Base-by-base conservation (phyloP, 192 early-diverging fungal genomes). In the Mortierella hygrophila region DNA sequence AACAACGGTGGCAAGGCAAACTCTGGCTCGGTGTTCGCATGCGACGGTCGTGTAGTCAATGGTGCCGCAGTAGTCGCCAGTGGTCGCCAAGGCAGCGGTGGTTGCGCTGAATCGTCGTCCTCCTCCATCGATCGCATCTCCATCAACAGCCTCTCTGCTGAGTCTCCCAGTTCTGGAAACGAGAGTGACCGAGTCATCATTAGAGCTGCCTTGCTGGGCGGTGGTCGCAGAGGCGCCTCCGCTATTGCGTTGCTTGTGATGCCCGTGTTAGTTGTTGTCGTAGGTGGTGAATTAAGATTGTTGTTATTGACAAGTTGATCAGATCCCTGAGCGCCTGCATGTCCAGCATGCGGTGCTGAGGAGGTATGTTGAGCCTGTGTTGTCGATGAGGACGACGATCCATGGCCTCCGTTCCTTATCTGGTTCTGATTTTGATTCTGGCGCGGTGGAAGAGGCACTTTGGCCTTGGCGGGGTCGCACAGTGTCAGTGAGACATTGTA, bases 171-270 rank as follows among this genome's bases (percentile, higher is more conserved):
- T 3, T 75, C 78, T 4, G 77, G 78, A 23, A 74, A 80, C 1
- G 83, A 85, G 6, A 85, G 26, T 6, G 83, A 85, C 26, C 83
- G 73, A 29, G 77, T 80, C 77, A 85, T 72, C 83, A 80, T 72
- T 0, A 76, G 29, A 4, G 78, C 44, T 2, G 83, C 78, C 72
- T 76, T 80, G 38, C 73, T 79, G 15, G 63, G 72, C 6, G 63
- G 76, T 54, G 69, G 69, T 60, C 47, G 13, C 41, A 71, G 13
- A 49, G 68, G 38, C 55, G 15, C 32, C 69, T 21, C 49, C 26
- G 21, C 63, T 3, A 11, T 40, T 49, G 23, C 18, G 18, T 6
- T 21, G 49, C 20, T 20, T 20, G 60, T 65, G 11, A 10, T 15
- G 29, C 15, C 26, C 18, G 9, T 71, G 21, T 26, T 16, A 15